A percentile compares a stretch with the other conserved stretches of the same genome.
These are phyloP conservation scores for Puccinia hordei DNA, from an alignment of 1,284 basidiomycete genomes.

Conservation along the genomic window DNA sequence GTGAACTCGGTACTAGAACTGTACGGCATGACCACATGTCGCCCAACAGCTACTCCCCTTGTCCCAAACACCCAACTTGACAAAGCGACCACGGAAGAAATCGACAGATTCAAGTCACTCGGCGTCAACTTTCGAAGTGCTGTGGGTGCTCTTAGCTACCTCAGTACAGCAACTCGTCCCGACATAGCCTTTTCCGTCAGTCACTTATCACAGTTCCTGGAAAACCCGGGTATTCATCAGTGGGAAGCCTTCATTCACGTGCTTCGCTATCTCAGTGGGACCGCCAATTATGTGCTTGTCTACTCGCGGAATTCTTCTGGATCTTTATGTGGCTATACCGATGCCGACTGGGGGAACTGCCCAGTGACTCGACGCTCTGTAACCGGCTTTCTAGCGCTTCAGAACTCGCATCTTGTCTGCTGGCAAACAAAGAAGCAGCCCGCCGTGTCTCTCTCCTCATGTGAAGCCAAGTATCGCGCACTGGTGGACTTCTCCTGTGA, in stretches of 20 bases:
- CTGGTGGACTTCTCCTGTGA: background rate
- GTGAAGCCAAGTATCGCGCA: background rate
- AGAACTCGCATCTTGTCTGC: background rate
- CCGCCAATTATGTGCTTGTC: background rate
- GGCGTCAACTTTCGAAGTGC: background rate
- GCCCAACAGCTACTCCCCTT: background rate
- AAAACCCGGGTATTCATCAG: background rate
- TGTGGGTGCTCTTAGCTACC: conserved; percentile 1
- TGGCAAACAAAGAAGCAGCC: conserved; percentile 18
- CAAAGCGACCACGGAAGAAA: background rate
- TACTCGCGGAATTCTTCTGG: background rate
- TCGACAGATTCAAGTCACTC: background rate
- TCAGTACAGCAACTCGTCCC: background rate
- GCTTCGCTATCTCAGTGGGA: background rate
- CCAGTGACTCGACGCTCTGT: background rate
- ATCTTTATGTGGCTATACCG: background rate
- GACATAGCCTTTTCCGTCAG: conserved; percentile 7
- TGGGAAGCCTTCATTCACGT: conserved; percentile 6
- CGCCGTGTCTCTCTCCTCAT: background rate
- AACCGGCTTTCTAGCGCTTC: background rate
- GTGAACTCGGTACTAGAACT: background rate
- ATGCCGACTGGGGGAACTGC: too few species aligned
- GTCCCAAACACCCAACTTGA: background rate
- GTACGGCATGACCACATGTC: background rate
- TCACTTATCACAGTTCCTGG: background rate